These are phyloP conservation scores for Haplographium delicatum DNA, from an alignment of 495 filamentous ascomycete genomes.

Conservation along the genomic window DNA sequence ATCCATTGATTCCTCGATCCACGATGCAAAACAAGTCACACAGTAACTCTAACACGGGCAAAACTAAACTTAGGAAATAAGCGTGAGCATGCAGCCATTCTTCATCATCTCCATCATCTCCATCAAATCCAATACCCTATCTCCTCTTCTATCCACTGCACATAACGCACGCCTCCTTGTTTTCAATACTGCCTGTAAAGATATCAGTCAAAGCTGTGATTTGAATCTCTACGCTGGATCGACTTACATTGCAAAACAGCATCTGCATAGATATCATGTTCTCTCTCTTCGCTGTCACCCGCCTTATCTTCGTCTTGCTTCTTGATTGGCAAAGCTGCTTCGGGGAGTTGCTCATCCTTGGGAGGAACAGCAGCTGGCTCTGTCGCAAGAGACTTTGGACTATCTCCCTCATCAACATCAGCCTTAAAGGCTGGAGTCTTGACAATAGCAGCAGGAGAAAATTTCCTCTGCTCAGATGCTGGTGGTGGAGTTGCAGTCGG, in stretches of 20 bases:
- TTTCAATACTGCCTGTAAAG: conserved; percentile 70
- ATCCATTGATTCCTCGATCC: no score
- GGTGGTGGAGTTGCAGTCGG: conserved; percentile 56
- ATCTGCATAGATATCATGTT: conserved; percentile 89
- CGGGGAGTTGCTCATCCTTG: conserved; percentile 53
- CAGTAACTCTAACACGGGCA: background rate
- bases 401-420: conserved; percentile 64
- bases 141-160: conserved; percentile 58
- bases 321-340: conserved; percentile 41
- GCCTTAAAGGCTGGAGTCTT: conserved; percentile 58
- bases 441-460: conserved; percentile 22
- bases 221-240: background rate
- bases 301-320: conserved; percentile 64
- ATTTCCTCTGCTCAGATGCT: conserved; percentile 33
- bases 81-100: conserved; percentile 22
- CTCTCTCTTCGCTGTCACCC: conserved; percentile 60
- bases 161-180: conserved; percentile 85
- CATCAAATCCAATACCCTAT: conserved; percentile 11
- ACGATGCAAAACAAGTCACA: background rate
- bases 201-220: conserved; percentile 8
- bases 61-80: conserved; percentile 6
- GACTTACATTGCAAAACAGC: conserved; percentile 78
- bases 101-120: no score
- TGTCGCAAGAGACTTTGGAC: conserved; percentile 66
- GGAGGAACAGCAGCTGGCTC: conserved; percentile 54